Percentiles rank a stretch among this genome's conserved stretches.
Conservation (phyloP, 371 early-diverging fungal genomes). For the Gilbertella persicaria region DNA sequence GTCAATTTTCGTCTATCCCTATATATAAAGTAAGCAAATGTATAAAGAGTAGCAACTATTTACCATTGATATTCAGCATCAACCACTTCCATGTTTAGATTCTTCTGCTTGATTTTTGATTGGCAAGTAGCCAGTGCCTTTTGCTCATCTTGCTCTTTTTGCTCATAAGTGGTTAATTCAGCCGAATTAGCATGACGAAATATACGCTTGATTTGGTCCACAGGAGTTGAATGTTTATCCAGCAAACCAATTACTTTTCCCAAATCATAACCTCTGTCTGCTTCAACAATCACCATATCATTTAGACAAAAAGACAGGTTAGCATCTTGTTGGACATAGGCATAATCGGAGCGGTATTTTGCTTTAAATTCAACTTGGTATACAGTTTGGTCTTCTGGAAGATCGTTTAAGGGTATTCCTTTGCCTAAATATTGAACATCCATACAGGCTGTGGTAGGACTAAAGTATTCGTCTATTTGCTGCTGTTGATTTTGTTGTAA, state of each 20-base stretch:
- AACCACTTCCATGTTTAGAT: slow-evolving; percentile 91
- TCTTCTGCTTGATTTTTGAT: slow-evolving; percentile 81
- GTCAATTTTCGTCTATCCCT: slow-evolving; percentile 96
- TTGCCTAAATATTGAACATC: slow-evolving; percentile 33
- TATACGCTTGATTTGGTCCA: slow-evolving; percentile 75
- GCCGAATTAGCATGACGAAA: slow-evolving; percentile 78
- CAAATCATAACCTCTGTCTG: slow-evolving; percentile 94
- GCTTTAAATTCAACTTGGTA: slow-evolving; percentile 88
- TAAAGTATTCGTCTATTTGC: slow-evolving; percentile 18
- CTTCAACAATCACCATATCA: slow-evolving; percentile 93
- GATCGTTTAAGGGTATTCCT: slow-evolving; percentile 41
- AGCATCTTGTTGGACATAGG: slow-evolving; percentile 60
- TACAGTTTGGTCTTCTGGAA: slow-evolving; percentile 45
- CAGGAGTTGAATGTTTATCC: slow-evolving; percentile 10
- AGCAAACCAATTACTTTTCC: slow-evolving; percentile 76
- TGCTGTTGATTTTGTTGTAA: slow-evolving; percentile 6
- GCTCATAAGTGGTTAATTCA: slow-evolving; percentile 72
- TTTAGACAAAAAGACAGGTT: slow-evolving; percentile 3
- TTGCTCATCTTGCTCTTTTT: slow-evolving; percentile 86
- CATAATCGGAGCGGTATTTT: slow-evolving; percentile 75
- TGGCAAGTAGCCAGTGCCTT: slow-evolving; percentile 87
- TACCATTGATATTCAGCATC: slow-evolving; percentile 98
- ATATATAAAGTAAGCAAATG: neutral
- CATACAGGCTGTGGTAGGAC: neutral
- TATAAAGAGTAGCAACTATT: neutral